Base-by-base conservation (phyloP, 1,139 yeast species). In the Suhomyces bokatorum region DNA sequence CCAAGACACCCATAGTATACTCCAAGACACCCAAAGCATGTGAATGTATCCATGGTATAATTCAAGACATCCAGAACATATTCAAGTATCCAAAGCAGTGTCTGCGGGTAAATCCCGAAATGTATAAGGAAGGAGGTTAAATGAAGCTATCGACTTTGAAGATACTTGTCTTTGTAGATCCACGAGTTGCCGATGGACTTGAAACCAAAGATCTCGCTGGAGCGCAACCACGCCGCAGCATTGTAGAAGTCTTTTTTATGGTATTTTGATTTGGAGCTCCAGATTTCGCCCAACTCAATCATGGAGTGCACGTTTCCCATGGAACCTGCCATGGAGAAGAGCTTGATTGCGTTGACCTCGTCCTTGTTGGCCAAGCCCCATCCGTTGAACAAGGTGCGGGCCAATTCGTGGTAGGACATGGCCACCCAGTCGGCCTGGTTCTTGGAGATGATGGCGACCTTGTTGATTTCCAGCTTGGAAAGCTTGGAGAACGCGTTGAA, bases 91-190 rank as follows among this genome's bases (percentile, higher is more conserved):
- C n/a, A n/a, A n/a, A n/a, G n/a, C n/a, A n/a, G n/a, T n/a, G n/a
- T n/a, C n/a, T n/a, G n/a, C n/a, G n/a, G n/a, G n/a, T n/a, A n/a
- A n/a, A n/a, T n/a, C n/a, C n/a, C n/a, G n/a, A n/a, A n/a, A n/a
- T n/a, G n/a, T n/a, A n/a, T n/a, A n/a, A n/a, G n/a, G n/a, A n/a
- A n/a, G n/a, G n/a, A n/a, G n/a, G n/a, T n/a, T n/a, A 17, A 4
- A 31, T 32, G 13, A 37, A 31, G 22, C 36, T 39, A 26, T 27
- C 29, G 36, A 17, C 30, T 33, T 12, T 32, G 39, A 24, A 39
- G 41, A 58, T 86, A 86, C 67, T 85, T 85, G 37, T 80, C 82
- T 61, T 85, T 85, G 67, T 85, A 82, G 35, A 86, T 85, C 95
- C 95, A 87, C 47, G 84, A 80, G 49, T 85, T 83, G 1, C 91